Evolutionary conservation across 1,139 yeast genomes (phyloP).

Genomic region (Hemisphaericaspora lyxosophila): DNA sequence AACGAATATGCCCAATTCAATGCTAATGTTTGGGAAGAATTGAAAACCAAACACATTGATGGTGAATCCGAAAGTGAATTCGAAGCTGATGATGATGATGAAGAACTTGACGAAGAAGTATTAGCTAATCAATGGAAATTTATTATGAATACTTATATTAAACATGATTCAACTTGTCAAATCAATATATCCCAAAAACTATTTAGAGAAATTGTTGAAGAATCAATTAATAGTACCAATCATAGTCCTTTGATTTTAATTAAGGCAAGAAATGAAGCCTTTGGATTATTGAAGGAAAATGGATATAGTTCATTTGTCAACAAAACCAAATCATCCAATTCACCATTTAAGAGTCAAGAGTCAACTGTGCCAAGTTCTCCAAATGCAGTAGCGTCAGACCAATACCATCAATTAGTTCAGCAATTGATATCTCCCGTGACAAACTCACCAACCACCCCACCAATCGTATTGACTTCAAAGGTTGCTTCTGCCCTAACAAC

Average conservation of each 20-base stretch:
- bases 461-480: slow-evolving; percentile 4
- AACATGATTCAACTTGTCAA: slow-evolving; percentile 42
- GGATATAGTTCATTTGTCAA: slow-evolving; percentile 28
- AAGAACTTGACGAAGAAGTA: slow-evolving; percentile 10
- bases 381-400: slow-evolving; percentile 1
- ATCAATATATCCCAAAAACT: slow-evolving; percentile 43
- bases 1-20: slow-evolving; percentile 5
- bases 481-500: slow-evolving; percentile 9
- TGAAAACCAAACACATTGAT: slow-evolving; percentile 22
- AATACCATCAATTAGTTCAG: background rate
- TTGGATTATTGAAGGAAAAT: slow-evolving; percentile 47
- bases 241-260: slow-evolving; percentile 42
- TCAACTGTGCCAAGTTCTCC: slow-evolving; percentile 4
- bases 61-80: slow-evolving; percentile 17
- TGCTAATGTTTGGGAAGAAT: slow-evolving; percentile 29
- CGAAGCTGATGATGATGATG: slow-evolving; percentile 3
- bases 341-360: background rate
- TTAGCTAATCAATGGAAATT: slow-evolving; percentile 29
- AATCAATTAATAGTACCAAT: slow-evolving; percentile 21
- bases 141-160: slow-evolving; percentile 29
- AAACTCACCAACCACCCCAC: slow-evolving; percentile 8
- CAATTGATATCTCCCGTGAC: slow-evolving; percentile 2
- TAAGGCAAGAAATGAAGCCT: slow-evolving; percentile 43
- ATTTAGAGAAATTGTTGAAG: slow-evolving; percentile 31
- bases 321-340: slow-evolving; percentile 7